Evolutionary conservation across 1,284 basidiomycete genomes (phyloP), one percentile per base, ranked within the genome.

Genomic region (Irpex sp.): DNA sequence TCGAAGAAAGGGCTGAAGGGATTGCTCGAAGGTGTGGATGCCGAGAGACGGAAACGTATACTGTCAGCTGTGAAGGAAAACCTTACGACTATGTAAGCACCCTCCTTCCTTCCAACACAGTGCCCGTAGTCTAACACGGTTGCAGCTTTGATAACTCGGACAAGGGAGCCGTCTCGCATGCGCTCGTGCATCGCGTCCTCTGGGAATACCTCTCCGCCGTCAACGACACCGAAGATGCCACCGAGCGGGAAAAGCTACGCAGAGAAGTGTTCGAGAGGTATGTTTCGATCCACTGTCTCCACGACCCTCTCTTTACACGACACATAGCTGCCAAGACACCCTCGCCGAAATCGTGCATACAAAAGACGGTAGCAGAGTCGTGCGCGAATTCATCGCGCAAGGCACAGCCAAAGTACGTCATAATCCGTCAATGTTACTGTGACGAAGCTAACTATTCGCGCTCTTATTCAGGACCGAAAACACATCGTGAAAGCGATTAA

Each of bases 281-380:
- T 17, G 76, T 70, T 19, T 21, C 5, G 5, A 53, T 19, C 21
- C 21, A 15, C 15, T 62, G 61, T n/a, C 17, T 26, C 15, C 56
- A 47, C 51, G 7, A 15, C 47, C 1, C 4, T 58, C 61, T 59
- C 33, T 46, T 19, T 21, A 60, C 65, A 17, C 37, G 51, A 4
- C 13, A 15, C 46, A 21, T 64, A 92, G 90, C 58, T 91, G 89
- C 70, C 87, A 93, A 68, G 94, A 96, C 61, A 81, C 88, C 17
- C 78, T 95, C 6, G 89, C 93, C 1, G 94, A 96, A 70, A 93
- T 95, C 81, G 93, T 95, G 0, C 94, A 97, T 71, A 96, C 94
- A 31, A 93, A 88, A 71, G 92, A 96, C 71, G 94, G 94, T 11
- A 92, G 92, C 61, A 86, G 92, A n/a, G 86, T 84, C 21, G 93